Evolutionary conservation across 495 filamentous ascomycete genomes (phyloP), one percentile per base, ranked within the genome.

Genomic region (Tuber microsphaerosporum): DNA sequence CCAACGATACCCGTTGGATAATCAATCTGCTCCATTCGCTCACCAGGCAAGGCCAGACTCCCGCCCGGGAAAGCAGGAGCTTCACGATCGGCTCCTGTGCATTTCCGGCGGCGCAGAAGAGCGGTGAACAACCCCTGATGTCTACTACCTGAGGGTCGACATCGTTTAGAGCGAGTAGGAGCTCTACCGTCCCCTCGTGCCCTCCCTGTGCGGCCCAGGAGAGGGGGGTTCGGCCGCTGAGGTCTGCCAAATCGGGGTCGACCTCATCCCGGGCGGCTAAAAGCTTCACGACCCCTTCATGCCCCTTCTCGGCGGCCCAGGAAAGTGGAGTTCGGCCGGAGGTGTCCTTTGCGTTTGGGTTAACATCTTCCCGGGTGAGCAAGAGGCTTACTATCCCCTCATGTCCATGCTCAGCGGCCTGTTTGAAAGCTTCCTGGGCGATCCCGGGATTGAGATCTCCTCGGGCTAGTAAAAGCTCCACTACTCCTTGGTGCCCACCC

Each of bases 401-500:
- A 48, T 85, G 77, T 7, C 81, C 82, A 7, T 75, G 79, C 68
- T 77, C 68, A 45, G 82, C 83, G n/a, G 83, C 84, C 69, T 69
- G 75, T 37, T 37, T 79, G 6, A 84, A 74, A 43, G 83, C 77
- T 70, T 61, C n/a, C 51, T 26, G 51, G 51, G 10, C 1, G n/a
- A 26, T 26, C n/a, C n/a, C n/a, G 51, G 51, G 51, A n/a, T 14
- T 31, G 9, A 26, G n/a, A 14, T 5, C 51, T 12, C 51, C 51
- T 37, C 61, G 72, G 10, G 41, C 31, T 37, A 77, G 37, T 42
- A 75, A 31, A 9, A 75, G 37, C 19, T 46, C 20, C 5, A 77
- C 86, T 74, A 87, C 76, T 17, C 71, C 82, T 51, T 83, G 76
- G 74, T 86, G 81, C 16, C 85, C 86, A 39, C 75, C 75, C 72